Evolutionary conservation across 768 basidiomycete genomes (phyloP).

Genomic region (Auricularia sp.): DNA sequence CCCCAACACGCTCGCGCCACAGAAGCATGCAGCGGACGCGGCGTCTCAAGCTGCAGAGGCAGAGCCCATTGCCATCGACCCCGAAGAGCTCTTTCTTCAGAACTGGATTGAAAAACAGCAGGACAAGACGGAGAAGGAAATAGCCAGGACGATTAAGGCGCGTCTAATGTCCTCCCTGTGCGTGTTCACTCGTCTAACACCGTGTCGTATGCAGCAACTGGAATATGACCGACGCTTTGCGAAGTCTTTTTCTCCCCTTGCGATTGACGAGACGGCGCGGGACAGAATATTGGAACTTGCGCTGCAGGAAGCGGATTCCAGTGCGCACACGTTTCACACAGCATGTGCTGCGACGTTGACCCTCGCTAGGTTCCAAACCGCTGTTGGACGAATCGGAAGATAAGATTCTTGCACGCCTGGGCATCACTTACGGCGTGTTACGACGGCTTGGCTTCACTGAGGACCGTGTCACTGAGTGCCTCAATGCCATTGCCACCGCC

Average conservation of each 20-base stretch:
- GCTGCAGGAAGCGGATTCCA: conserved; percentile 13
- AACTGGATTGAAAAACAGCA: conserved; percentile 69
- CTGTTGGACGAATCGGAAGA: conserved; percentile 51
- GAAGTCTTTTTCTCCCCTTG: conserved; percentile 47
- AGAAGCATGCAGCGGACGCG: conserved; percentile 20
- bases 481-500: conserved; percentile 49
- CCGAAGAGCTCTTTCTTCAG: conserved; percentile 43
- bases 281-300: conserved; percentile 51
- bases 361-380: neutral
- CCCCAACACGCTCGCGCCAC: conserved; percentile 5
- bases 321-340: neutral
- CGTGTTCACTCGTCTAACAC: neutral
- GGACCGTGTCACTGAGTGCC: conserved; percentile 57
- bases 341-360: neutral
- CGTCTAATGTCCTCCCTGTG: conserved; percentile 1
- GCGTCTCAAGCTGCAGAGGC: conserved; percentile 24
- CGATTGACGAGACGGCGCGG: conserved; percentile 48
- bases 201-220: conserved; percentile 41
- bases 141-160: conserved; percentile 62
- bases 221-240: conserved; percentile 74
- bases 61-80: neutral
- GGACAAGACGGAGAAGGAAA: conserved; percentile 82
- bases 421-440: conserved; percentile 71
- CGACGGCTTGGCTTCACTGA: conserved; percentile 68
- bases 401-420: conserved; percentile 59